These are phyloP conservation scores for Neofusicoccum umdonicola DNA, from an alignment of 2,329 filamentous ascomycete genomes.

Conservation along the genomic window DNA sequence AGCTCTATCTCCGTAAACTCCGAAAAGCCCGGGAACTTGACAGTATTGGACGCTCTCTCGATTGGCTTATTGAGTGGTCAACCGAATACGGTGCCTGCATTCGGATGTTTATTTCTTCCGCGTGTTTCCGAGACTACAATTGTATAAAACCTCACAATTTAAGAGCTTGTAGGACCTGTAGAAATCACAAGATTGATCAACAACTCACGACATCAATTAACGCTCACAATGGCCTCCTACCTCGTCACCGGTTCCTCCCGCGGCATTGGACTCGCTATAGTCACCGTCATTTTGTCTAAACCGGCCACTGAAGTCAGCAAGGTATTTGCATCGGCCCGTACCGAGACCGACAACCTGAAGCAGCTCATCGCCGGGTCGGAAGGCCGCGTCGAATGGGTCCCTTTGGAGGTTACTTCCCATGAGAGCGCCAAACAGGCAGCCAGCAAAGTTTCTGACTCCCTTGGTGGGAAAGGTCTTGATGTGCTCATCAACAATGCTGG, in stretches of 20 bases:
- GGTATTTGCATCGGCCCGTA: constrained; percentile 42
- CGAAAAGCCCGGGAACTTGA: too few relatives aligned
- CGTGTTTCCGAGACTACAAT: too few relatives aligned
- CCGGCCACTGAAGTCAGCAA: constrained; percentile 31
- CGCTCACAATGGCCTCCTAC: constrained; percentile 30
- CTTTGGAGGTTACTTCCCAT: constrained; percentile 45
- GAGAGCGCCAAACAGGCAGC: constrained; percentile 37
- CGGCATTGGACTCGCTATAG: constrained; percentile 38
- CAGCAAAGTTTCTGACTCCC: constrained; percentile 26
- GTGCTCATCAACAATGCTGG: constrained; percentile 13
- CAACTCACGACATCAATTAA: too few relatives aligned
- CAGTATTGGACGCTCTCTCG: too few relatives aligned
- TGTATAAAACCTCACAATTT: too few relatives aligned
- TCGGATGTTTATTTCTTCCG: too few relatives aligned
- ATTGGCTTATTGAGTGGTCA: too few relatives aligned
- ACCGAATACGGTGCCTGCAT: too few relatives aligned
- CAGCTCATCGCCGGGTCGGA: constrained; percentile 33
- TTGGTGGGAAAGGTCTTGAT: background rate
- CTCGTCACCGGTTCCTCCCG: constrained; percentile 36
- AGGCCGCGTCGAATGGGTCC: constrained; percentile 25
- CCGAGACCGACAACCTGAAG: constrained; percentile 32
- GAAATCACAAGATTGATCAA: too few relatives aligned
- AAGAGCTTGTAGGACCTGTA: too few relatives aligned
- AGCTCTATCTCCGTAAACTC: too few relatives aligned
- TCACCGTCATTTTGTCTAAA: constrained; percentile 30